Base-by-base conservation (phyloP, 2,329 filamentous ascomycete genomes). In the Myriosclerotinia duriaeana region DNA sequence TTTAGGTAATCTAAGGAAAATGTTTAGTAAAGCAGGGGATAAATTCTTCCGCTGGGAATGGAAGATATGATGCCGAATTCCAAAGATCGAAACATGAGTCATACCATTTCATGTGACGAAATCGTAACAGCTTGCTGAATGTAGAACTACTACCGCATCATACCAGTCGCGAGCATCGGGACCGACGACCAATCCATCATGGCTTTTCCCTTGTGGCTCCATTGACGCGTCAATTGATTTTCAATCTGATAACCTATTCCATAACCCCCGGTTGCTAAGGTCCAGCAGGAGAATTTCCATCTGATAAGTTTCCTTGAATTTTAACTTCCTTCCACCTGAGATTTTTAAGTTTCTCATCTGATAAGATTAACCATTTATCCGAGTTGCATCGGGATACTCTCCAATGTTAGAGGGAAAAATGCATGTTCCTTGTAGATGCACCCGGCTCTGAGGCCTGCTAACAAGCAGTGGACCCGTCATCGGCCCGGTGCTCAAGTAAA, bases 201-300 rank as follows among this genome's bases (percentile, higher is more conserved):
- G 44, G 1, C 38, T 5, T 40, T 36, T 34, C 12, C 53, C 36
- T n/a, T 14, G 53, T 55, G 36, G n/a, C 15, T 30, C 36, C 48
- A 36, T 22, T 48, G 42, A 46, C 42, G 34, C 42, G 42, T 36
- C 56, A 46, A 60, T 50, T 50, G 58, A 60, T 50, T 38, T 50
- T 50, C 44, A 60, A 60, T 60, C 58, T 60, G 44, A 60, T 60
- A 60, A 60, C 58, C n/a, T 12, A 60, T 17, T 20, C 8, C 58
- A 50, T 34, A 20, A 50, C 20, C 22, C 50, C 34, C 17, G 17
- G 30, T n/a, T n/a, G 3, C 17, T 20, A 59, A 46, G 40, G 20
- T 20, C 46, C 1, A n/a, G 17, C 56, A 59, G 56, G 26, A 36
- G 20, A 50, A 38, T 60, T 48, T 7, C 30, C 42, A 60, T 60